Evolutionary conservation across 352 stramenopile genomes (phyloP), one percentile per base, ranked within the genome.

Genomic region (Phytopythium helicoides): DNA sequence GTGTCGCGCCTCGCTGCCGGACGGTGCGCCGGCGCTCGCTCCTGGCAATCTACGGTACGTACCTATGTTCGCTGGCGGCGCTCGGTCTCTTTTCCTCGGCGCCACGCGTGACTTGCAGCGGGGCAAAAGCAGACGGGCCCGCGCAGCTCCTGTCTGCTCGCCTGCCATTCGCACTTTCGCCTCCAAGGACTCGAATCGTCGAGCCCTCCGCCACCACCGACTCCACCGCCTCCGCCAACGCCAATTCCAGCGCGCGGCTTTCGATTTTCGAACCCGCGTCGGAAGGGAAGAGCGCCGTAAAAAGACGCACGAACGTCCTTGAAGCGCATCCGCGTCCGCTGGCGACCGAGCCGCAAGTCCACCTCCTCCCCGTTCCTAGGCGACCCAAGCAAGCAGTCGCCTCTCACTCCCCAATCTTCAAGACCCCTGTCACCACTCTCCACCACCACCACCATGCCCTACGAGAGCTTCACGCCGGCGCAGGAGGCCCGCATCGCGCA

Each of bases 381-480:
- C 4, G 22, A 11, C 4, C 10, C 35, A 42, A 18, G 8, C 41
- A 48, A 36, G 19, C 21, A 18, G n/a, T n/a, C n/a, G n/a, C n/a
- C n/a, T n/a, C n/a, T 16, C 39, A 46, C 19, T 46, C 19, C 41
- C 41, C 22, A 35, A 33, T 47, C 14, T 35, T 15, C 21, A 47
- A 25, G 23, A 45, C 9, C 6, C 21, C 15, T 23, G 16, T 33
- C 21, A n/a, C 2, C 3, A 34, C 3, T 5, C 39, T n/a, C 39
- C 26, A 39, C 9, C 8, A 38, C 16, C 6, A 18, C 9, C 3
- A 19, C 28, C 9, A 89, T 89, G 79, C 76, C 76, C 26, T 89
- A 89, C 79, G 79, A 89, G 57, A 89, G 79, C 68, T 89, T 89
- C 56, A 76, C 73, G 40, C 79, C 68, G 25, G 73, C 76, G 56